These are phyloP conservation scores for Tanacetum coccineum DNA, from an alignment of 129 eudicot species.

Conservation along the genomic window DNA sequence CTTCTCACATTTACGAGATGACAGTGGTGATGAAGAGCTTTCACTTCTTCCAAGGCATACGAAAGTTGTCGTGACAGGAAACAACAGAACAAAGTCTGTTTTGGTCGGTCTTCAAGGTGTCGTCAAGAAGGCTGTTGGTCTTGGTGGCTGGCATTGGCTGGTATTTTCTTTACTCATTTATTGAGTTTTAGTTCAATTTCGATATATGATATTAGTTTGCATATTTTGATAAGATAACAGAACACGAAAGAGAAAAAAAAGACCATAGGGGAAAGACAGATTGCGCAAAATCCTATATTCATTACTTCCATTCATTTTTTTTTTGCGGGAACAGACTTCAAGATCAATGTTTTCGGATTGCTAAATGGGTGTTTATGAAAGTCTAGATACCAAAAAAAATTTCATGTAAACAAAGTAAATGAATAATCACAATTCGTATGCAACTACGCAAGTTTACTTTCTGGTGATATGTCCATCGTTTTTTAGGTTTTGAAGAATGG, in stretches of 20 bases:
- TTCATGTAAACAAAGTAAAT: too few relatives aligned
- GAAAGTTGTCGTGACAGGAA: slow-evolving; percentile 90
- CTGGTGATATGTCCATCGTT: not conserved
- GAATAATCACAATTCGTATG: not conserved
- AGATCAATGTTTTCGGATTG: too few relatives aligned
- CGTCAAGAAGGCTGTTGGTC: slow-evolving; percentile 96
- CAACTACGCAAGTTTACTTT: too few relatives aligned
- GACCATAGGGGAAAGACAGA: not conserved
- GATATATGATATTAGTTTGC: not conserved
- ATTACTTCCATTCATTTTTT: too few relatives aligned
- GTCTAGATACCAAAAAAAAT: too few relatives aligned
- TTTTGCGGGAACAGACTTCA: too few relatives aligned
- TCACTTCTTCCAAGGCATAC: slow-evolving; percentile 95
- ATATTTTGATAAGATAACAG: not conserved
- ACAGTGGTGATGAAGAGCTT: slow-evolving; percentile 88
- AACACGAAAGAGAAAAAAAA: not conserved
- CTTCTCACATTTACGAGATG: slow-evolving; percentile 77
- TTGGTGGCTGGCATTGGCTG: slow-evolving; percentile 99
- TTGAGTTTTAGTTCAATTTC: not conserved
- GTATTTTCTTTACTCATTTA: slow-evolving; percentile 24
- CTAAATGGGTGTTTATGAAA: too few relatives aligned
- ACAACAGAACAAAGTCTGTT: slow-evolving; percentile 91
- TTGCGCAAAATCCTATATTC: not conserved
- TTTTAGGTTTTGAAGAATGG: slow-evolving; percentile 91
- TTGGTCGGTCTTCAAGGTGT: slow-evolving; percentile 96